A percentile compares a stretch with the other conserved stretches of the same genome.
These are phyloP conservation scores for Macrophomina phaseolina DNA, from an alignment of 2,329 filamentous ascomycete genomes.

Conservation along the genomic window DNA sequence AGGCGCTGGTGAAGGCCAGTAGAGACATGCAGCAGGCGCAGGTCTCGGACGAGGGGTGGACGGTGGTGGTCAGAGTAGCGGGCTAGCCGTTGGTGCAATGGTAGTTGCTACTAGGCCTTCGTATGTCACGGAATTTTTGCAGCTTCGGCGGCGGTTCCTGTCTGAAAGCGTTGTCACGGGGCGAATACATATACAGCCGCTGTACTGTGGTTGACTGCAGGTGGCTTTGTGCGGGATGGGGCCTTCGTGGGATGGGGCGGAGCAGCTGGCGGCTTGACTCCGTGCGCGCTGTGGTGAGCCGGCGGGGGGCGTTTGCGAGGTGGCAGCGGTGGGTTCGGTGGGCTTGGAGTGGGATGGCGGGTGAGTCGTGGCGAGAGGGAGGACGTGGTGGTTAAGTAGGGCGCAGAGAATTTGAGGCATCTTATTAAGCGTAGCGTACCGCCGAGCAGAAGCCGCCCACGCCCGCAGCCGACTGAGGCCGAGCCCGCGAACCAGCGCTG, in stretches of 20 bases:
- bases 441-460: background rate
- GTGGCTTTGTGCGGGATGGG: constrained; percentile 25
- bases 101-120: constrained; percentile 89
- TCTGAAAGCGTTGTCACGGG: constrained; percentile 92
- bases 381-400: constrained; percentile 22
- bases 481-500: background rate
- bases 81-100: constrained; percentile 92
- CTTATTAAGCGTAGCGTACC: constrained; percentile 15
- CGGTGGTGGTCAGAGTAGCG: constrained; percentile 38
- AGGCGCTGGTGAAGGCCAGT: constrained; percentile 49
- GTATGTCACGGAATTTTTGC: constrained; percentile 95
- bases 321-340: constrained; percentile 4
- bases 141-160: constrained; percentile 92
- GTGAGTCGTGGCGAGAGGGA: constrained; percentile 21
- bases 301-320: constrained; percentile 16
- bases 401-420: constrained; percentile 19
- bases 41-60: constrained; percentile 33
- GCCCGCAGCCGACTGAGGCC: constrained; percentile 3
- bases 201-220: constrained; percentile 32
- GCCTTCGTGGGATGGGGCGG: constrained; percentile 19
- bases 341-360: constrained; percentile 12
- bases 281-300: constrained; percentile 23
- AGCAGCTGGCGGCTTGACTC: constrained; percentile 28
- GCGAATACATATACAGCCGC: constrained; percentile 97
- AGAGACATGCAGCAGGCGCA: constrained; percentile 66